A percentile compares a stretch with the other conserved stretches of the same genome.
These are phyloP conservation scores for Tetratostichococcus sp. DNA, from an alignment of 139 green algal genomes.

Conservation along the genomic window DNA sequence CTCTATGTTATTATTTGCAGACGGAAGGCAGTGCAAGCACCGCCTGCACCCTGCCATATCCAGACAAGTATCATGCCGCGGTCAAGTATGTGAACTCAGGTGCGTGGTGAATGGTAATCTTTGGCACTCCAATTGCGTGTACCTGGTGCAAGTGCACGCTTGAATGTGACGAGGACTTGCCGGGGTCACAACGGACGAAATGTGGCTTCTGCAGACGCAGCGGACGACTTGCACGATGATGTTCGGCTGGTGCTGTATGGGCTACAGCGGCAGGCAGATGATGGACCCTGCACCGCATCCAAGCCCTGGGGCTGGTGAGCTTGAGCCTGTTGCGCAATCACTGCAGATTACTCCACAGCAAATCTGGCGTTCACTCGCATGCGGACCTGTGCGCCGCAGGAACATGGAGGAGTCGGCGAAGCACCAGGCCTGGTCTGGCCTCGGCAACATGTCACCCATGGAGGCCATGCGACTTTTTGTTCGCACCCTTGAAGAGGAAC, in stretches of 20 bases:
- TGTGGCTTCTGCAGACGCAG: conserved; percentile 5
- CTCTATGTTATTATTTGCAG: too few species aligned
- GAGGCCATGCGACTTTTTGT: conserved; percentile 96
- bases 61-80: conserved; percentile 27
- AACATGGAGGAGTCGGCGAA: conserved; percentile 85
- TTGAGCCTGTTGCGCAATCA: too few species aligned
- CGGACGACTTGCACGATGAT: conserved; percentile 62
- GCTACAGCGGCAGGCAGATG: conserved; percentile 73
- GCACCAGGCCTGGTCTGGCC: conserved; percentile 71
- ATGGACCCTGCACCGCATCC: conserved; percentile 71
- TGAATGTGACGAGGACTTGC: too few species aligned
- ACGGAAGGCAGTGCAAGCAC: not conserved
- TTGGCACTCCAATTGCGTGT: too few species aligned
- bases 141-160: too few species aligned
- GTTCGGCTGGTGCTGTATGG: conserved; percentile 77
- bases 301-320: conserved; percentile 77
- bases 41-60: conserved; percentile 28
- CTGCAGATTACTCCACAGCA: too few species aligned
- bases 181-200: too few species aligned
- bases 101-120: not conserved
- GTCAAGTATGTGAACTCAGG: conserved; percentile 3
- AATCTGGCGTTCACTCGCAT: too few species aligned
- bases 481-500: conserved; percentile 78
- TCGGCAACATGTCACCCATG: conserved; percentile 74
- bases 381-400: too few species aligned